phyloP scores from a whole-genome alignment of 139 green algal species.

The Tetraselmis chui region DNA sequence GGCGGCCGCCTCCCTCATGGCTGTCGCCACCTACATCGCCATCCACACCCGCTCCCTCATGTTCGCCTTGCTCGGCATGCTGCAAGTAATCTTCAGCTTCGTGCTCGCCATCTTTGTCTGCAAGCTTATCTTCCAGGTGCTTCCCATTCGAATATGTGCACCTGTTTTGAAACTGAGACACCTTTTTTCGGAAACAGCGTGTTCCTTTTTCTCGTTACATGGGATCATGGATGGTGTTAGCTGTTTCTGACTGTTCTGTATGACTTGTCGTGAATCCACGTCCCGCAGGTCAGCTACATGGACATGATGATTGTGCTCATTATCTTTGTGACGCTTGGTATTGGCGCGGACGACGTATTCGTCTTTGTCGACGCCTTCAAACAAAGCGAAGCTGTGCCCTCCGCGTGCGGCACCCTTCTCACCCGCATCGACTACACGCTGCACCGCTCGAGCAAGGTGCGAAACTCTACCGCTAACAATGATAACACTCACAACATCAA shows the following conservation, averaged over 20 bases:
- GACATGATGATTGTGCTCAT: constrained; percentile 23
- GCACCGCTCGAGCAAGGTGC: constrained; percentile 19
- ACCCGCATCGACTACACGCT: constrained; percentile 28
- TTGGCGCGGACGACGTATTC: constrained; percentile 43
- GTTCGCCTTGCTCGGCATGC: constrained; percentile 21
- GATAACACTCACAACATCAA: not conserved
- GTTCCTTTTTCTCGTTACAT: not conserved
- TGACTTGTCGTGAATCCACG: not conserved
- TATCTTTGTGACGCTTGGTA: constrained; percentile 37
- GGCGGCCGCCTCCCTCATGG: constrained; percentile 13
- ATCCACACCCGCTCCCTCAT: constrained; percentile 31
- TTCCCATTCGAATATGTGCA: too few species aligned
- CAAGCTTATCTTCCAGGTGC: constrained; percentile 26
- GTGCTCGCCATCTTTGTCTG: constrained; percentile 31
- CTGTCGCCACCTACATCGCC: constrained; percentile 25
- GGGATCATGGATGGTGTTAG: not conserved
- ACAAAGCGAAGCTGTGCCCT: constrained; percentile 15
- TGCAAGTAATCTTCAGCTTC: constrained; percentile 27
- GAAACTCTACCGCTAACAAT: not conserved
- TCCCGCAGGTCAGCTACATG: constrained; percentile 17
- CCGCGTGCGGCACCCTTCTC: constrained; percentile 11
- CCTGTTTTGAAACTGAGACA: constrained; percentile 11
- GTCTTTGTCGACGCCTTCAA: constrained; percentile 40
- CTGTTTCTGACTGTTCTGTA: constrained; percentile 14
- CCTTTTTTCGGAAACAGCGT: constrained; percentile 4